These are phyloP conservation scores for Fusarium heterosporum DNA, from an alignment of 2,329 filamentous ascomycete species.

Conservation along the genomic window DNA sequence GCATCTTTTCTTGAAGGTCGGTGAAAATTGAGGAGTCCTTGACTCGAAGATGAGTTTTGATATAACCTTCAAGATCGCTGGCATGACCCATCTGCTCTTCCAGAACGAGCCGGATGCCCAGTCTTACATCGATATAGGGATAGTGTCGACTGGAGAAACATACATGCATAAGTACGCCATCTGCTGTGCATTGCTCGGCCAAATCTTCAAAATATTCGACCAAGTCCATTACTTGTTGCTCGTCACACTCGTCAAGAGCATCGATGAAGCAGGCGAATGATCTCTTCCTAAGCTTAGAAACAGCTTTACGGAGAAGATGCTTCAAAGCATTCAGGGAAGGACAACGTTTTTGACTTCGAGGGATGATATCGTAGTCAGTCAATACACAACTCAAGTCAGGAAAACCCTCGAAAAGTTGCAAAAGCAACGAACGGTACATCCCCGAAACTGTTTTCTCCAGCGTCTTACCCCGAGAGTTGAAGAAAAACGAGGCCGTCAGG, in stretches of 20 bases:
- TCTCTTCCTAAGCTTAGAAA: accelerated
- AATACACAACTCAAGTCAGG: slow-evolving; percentile 52
- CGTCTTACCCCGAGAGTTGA: slow-evolving; percentile 59
- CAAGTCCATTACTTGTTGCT: slow-evolving; percentile 56
- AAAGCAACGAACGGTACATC: slow-evolving; percentile 63
- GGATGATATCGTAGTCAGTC: slow-evolving; percentile 15
- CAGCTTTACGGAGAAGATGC: background rate
- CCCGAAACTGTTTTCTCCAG: slow-evolving; percentile 60
- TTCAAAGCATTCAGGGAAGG: background rate
- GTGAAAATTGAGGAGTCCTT: accelerated
- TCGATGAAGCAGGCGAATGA: slow-evolving; percentile 50
- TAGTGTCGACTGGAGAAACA: slow-evolving; percentile 64
- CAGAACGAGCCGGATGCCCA: slow-evolving; percentile 43
- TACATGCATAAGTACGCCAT: slow-evolving; percentile 43
- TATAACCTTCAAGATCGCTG: slow-evolving; percentile 43
- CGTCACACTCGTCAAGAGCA: slow-evolving; percentile 62
- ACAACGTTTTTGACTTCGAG: accelerated
- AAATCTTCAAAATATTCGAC: slow-evolving; percentile 56
- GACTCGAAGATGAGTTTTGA: slow-evolving; percentile 21
- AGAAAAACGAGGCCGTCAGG: slow-evolving; percentile 60
- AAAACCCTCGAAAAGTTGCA: slow-evolving; percentile 56
- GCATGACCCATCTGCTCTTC: slow-evolving; percentile 46
- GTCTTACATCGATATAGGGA: slow-evolving; percentile 53
- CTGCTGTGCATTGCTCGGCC: slow-evolving; percentile 29
- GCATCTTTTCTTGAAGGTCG: slow-evolving; percentile 40